Evolutionary conservation across 2,329 filamentous ascomycete genomes (phyloP).

Genomic region (Penicillium sp.): DNA sequence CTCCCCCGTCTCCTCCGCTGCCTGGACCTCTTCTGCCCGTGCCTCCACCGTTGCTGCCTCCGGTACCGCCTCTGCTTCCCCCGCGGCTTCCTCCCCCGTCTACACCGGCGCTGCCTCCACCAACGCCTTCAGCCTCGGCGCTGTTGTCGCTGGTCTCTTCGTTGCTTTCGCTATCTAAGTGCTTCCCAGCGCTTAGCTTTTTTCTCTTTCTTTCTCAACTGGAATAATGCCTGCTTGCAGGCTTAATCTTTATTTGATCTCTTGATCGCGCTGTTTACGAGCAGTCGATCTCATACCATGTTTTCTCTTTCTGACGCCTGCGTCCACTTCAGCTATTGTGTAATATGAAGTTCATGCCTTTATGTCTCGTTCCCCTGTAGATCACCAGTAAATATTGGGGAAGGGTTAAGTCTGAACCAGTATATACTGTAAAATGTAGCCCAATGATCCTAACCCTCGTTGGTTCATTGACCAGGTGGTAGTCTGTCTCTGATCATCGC

Average conservation of each 20-base stretch:
- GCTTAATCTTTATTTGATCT: conserved; percentile 5
- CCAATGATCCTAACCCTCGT: neutral
- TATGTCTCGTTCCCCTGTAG: conserved; percentile 6
- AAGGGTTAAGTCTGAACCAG: neutral
- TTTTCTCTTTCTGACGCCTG: neutral
- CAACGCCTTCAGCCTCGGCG: conserved; percentile 38
- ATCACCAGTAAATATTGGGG: neutral
- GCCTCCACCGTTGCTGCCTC: conserved; percentile 4
- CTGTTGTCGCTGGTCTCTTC: conserved; percentile 35
- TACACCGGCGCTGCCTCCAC: conserved; percentile 37
- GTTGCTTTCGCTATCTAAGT: conserved; percentile 40
- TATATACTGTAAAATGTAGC: neutral
- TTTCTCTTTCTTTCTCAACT: conserved; percentile 1
- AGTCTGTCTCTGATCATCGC: too few species aligned
- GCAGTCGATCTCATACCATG: conserved; percentile 1
- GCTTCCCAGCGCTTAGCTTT: neutral
- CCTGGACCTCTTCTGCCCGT: conserved; percentile 5
- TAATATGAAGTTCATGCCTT: conserved; percentile 14
- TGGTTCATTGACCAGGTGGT: too few species aligned
- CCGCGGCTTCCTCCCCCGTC: conserved; percentile 10
- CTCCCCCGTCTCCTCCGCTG: conserved; percentile 9
- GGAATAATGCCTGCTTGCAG: conserved; percentile 6
- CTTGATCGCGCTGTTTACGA: neutral
- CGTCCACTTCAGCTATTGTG: conserved; percentile 5
- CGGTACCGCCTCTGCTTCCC: conserved; percentile 10